phyloP scores from a whole-genome alignment of 305 asterid species.

The Fraxinus dipetala region DNA sequence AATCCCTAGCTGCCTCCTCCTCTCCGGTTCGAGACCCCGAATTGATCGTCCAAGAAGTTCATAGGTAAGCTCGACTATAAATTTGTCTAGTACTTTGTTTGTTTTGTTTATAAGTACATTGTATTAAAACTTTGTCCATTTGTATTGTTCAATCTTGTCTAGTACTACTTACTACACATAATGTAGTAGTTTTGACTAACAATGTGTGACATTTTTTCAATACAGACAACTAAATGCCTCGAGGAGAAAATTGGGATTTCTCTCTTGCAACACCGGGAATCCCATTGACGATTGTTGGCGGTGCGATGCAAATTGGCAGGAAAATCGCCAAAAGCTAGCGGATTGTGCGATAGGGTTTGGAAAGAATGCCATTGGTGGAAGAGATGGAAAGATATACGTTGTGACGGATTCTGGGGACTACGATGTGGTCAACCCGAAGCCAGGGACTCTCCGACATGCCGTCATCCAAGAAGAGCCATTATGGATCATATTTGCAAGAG shows the following conservation, averaged over 20 bases:
- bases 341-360: slow-evolving; percentile 77
- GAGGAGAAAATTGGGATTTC: slow-evolving; percentile 58
- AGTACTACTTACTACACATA: neutral
- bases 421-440: slow-evolving; percentile 55
- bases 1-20: slow-evolving; percentile 45
- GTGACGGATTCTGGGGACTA: slow-evolving; percentile 56
- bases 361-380: slow-evolving; percentile 61
- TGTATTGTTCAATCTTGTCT: neutral
- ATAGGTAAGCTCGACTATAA: slow-evolving; percentile 37
- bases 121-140: neutral
- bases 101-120: neutral
- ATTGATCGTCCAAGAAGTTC: slow-evolving; percentile 51
- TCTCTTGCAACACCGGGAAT: slow-evolving; percentile 66
- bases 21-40: slow-evolving; percentile 52
- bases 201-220: neutral
- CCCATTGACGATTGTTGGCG: slow-evolving; percentile 86
- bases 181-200: neutral
- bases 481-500: slow-evolving; percentile 65
- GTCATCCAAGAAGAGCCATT: slow-evolving; percentile 61
- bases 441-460: slow-evolving; percentile 64
- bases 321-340: slow-evolving; percentile 56
- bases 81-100: neutral
- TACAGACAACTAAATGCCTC: slow-evolving; percentile 56
- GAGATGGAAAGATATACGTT: slow-evolving; percentile 55
- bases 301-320: slow-evolving; percentile 62